Percentiles rank a stretch among this genome's conserved stretches.
Evolutionary conservation across 495 filamentous ascomycete species (phyloP).

Genomic region (Talaromyces thailandensis): DNA sequence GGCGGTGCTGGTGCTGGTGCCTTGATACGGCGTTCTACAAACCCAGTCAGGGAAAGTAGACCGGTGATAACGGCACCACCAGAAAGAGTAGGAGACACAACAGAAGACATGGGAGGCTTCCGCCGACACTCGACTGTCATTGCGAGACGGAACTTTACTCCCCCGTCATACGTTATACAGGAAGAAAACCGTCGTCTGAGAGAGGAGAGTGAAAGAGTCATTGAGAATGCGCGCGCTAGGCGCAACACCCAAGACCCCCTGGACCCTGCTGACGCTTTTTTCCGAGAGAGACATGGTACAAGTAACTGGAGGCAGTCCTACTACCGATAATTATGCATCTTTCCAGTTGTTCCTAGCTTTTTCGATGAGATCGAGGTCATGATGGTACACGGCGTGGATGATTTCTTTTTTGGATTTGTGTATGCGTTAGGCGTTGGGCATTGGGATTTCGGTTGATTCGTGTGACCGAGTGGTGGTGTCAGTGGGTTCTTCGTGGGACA

Average conservation of each 20-base stretch:
- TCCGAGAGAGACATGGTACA: background rate
- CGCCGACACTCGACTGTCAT: background rate
- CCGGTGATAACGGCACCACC: background rate
- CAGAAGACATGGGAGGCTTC: background rate
- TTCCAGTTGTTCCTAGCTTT: background rate
- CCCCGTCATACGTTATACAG: background rate
- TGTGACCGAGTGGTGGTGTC: background rate
- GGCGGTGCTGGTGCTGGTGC: background rate
- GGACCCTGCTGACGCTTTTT: background rate
- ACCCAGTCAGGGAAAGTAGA: background rate
- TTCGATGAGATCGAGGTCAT: background rate
- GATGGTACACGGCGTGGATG: background rate
- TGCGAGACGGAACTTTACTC: background rate
- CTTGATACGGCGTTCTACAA: background rate
- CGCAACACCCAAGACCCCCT: background rate
- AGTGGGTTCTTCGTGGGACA: background rate
- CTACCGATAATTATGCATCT: conserved; percentile 7
- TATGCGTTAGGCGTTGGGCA: background rate
- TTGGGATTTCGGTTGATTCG: background rate
- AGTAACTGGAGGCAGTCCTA: background rate
- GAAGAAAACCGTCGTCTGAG: background rate
- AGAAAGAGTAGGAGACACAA: background rate
- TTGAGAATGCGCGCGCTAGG: background rate
- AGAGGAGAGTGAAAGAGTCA: background rate
- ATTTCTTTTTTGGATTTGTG: background rate